Evolutionary conservation across 768 basidiomycete species (phyloP).

Genomic region (Boletellus ananas): DNA sequence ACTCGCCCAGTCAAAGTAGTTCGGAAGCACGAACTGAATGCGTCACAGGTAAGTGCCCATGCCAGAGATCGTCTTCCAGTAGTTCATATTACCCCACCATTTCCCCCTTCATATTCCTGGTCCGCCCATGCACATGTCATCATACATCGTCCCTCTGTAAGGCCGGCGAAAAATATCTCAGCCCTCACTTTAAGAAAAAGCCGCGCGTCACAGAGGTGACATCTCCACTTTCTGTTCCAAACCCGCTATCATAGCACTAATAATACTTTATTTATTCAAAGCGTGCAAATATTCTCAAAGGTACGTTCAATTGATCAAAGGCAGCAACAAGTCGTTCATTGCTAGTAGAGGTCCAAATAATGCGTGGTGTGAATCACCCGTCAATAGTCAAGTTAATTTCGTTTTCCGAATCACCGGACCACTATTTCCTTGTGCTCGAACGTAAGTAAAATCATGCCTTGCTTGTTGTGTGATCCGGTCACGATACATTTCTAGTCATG

Average conservation of each 20-base stretch:
- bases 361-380: slow-evolving; percentile 93
- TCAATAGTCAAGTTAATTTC: slow-evolving; percentile 87
- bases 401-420: slow-evolving; percentile 88
- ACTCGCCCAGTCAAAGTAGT: slow-evolving; percentile 77
- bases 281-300: slow-evolving; percentile 98
- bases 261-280: slow-evolving; percentile 32
- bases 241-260: slow-evolving; percentile 16
- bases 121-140: slow-evolving; percentile 9
- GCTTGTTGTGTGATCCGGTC: not conserved
- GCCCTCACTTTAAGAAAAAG: slow-evolving; percentile 92
- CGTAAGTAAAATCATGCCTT: slow-evolving; percentile 44
- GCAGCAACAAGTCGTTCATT: slow-evolving; percentile 1
- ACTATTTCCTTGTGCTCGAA: slow-evolving; percentile 94
- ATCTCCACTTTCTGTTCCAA: slow-evolving; percentile 17
- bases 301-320: slow-evolving; percentile 30
- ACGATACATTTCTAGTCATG: slow-evolving; percentile 60
- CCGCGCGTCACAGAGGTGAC: slow-evolving; percentile 97
- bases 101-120: slow-evolving; percentile 18
- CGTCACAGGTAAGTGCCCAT: slow-evolving; percentile 73
- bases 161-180: slow-evolving; percentile 92
- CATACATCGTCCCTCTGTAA: slow-evolving; percentile 38
- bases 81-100: slow-evolving; percentile 24
- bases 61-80: slow-evolving; percentile 19
- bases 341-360: slow-evolving; percentile 91
- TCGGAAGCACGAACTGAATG: slow-evolving; percentile 87